A percentile compares a stretch with the other conserved stretches of the same genome.
Evolutionary conservation across 306 rosid species (phyloP).

Genomic region (Macrotyloma uniflorum): DNA sequence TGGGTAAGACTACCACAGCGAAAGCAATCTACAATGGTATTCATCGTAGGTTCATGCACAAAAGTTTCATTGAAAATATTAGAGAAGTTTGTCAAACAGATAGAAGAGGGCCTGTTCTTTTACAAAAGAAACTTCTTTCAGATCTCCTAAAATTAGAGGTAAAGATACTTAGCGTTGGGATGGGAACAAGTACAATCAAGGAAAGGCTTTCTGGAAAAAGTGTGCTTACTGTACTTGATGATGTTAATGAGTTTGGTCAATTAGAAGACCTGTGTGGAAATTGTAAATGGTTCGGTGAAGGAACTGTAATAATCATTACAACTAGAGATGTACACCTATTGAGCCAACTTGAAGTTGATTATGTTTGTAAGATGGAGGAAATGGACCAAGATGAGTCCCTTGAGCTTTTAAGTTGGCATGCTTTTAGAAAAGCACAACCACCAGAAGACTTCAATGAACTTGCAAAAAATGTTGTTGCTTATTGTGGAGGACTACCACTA

Average conservation of each 20-base stretch:
- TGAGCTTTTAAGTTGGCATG: constrained; percentile 37
- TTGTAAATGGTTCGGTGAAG: constrained; percentile 21
- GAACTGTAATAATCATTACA: constrained; percentile 28
- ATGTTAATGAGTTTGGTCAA: not conserved
- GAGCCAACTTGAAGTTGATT: not conserved
- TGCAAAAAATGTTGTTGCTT: not conserved
- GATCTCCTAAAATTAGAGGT: not conserved
- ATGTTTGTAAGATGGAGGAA: not conserved
- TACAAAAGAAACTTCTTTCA: not conserved
- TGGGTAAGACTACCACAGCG: constrained; percentile 36
- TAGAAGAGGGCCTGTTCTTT: not conserved
- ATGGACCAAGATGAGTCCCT: not conserved
- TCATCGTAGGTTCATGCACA: not conserved
- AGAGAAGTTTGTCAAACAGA: not conserved
- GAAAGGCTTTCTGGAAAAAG: not conserved
- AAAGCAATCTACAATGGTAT: not conserved
- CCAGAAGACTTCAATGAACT: not conserved
- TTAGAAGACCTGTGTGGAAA: not conserved
- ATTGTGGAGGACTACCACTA: not conserved
- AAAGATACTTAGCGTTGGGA: not conserved
- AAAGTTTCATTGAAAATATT: not conserved
- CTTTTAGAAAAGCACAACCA: constrained; percentile 6
- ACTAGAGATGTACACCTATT: not conserved
- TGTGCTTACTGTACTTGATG: not conserved
- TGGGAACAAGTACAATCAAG: not conserved